phyloP scores from a whole-genome alignment of 345 rosid species.

The Hibiscus tridactylites region DNA sequence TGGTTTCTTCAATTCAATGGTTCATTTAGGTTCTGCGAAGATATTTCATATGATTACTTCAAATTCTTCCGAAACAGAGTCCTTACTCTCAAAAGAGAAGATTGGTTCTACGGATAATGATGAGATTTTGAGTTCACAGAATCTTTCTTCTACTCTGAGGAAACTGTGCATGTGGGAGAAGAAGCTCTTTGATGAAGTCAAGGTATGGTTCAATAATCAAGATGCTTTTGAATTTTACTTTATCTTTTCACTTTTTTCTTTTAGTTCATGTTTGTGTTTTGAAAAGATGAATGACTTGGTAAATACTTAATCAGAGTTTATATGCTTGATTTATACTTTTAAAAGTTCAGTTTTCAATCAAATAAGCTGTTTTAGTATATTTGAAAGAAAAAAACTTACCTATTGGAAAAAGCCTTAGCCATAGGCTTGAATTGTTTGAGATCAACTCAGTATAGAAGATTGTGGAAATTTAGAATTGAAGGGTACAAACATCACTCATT shows the following conservation, averaged over 20 bases:
- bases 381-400: background rate
- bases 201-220: conserved; percentile 24
- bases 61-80: conserved; percentile 2
- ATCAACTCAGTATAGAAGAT: too few species aligned
- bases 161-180: conserved; percentile 56
- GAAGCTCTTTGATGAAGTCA: conserved; percentile 55
- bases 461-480: too few species aligned
- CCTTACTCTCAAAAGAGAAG: conserved; percentile 4
- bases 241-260: background rate
- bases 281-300: background rate
- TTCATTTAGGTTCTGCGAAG: conserved; percentile 24
- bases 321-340: too few species aligned
- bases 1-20: background rate
- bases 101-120: conserved; percentile 17
- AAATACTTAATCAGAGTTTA: too few species aligned
- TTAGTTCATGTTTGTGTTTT: background rate
- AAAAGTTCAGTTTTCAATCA: background rate
- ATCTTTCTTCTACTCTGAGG: conserved; percentile 38
- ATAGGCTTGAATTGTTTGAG: too few species aligned
- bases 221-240: conserved; percentile 4
- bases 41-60: conserved; percentile 18
- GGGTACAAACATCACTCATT: too few species aligned
- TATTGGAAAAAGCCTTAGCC: too few species aligned
- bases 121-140: conserved; percentile 19
- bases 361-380: background rate